Conservation (phyloP, 2,329 filamentous ascomycete genomes). For the Furcasterigmium furcatum region DNA sequence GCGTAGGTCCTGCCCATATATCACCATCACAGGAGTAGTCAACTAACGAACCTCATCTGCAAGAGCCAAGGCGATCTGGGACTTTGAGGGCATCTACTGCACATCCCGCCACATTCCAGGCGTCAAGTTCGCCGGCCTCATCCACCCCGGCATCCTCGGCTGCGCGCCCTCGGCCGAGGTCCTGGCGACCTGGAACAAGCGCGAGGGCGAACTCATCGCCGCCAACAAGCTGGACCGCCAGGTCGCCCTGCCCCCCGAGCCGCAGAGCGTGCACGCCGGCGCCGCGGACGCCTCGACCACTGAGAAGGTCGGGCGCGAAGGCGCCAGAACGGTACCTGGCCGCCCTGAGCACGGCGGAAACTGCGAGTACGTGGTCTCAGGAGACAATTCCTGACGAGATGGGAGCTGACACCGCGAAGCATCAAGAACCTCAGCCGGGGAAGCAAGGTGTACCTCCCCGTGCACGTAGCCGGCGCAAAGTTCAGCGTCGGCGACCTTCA, state of each 20-base stretch:
- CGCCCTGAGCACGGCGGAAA: constrained; percentile 87
- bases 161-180: constrained; percentile 80
- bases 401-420: constrained; percentile 15
- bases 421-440: constrained; percentile 83
- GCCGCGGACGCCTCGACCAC: constrained; percentile 54
- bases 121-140: constrained; percentile 83
- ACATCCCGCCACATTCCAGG: constrained; percentile 82
- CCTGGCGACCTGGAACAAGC: constrained; percentile 77
- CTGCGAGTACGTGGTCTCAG: constrained; percentile 53
- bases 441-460: constrained; percentile 80
- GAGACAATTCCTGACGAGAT: not conserved
- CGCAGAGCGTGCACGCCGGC: constrained; percentile 71
- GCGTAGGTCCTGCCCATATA: constrained; percentile 49
- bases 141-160: constrained; percentile 88
- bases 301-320: constrained; percentile 69
- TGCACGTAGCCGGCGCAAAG: constrained; percentile 83
- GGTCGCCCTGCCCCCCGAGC: constrained; percentile 75
- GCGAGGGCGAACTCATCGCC: constrained; percentile 76
- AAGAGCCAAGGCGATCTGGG: constrained; percentile 57
- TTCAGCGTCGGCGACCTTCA: constrained; percentile 89
- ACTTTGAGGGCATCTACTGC: constrained; percentile 63
- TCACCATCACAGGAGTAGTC: no score
- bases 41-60: not conserved
- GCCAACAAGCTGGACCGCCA: constrained; percentile 63
- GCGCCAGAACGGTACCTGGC: constrained; percentile 81